Evolutionary conservation across 225 moss, liverwort and hornwort genomes (phyloP).

Genomic region (Physcomitrellopsis africana): DNA sequence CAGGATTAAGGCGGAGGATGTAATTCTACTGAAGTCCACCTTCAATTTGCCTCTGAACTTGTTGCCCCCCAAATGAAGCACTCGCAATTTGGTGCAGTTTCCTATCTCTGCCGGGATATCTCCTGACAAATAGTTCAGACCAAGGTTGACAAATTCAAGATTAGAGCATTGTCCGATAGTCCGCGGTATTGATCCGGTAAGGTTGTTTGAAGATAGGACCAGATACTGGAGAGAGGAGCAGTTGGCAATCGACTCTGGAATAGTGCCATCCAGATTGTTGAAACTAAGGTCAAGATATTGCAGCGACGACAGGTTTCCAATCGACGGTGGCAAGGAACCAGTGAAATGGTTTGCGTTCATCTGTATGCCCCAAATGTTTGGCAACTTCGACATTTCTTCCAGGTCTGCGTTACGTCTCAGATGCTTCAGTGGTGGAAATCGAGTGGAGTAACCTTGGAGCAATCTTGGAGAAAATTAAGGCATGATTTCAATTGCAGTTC

Average conservation of each 20-base stretch:
- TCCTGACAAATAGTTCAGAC: slow-evolving; percentile 47
- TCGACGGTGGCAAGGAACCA: slow-evolving; percentile 17
- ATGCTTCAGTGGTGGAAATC: not conserved
- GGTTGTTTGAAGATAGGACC: slow-evolving; percentile 14
- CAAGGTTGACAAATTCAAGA: slow-evolving; percentile 40
- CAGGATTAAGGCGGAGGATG: slow-evolving; percentile 11
- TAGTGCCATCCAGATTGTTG: slow-evolving; percentile 27
- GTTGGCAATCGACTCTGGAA: slow-evolving; percentile 33
- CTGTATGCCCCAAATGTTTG: slow-evolving; percentile 16
- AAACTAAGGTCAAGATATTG: slow-evolving; percentile 20
- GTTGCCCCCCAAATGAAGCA: slow-evolving; percentile 51
- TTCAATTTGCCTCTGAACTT: slow-evolving; percentile 15
- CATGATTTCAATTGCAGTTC: too few species aligned
- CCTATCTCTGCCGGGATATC: slow-evolving; percentile 38
- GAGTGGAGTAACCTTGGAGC: not conserved
- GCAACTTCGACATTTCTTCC: slow-evolving; percentile 30
- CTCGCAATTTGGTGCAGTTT: slow-evolving; percentile 28
- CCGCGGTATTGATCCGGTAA: slow-evolving; percentile 18
- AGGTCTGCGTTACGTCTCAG: not conserved
- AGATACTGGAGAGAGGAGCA: slow-evolving; percentile 24
- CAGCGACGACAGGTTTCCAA: slow-evolving; percentile 23
- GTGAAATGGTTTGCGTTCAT: slow-evolving; percentile 23
- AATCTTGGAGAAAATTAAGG: too few species aligned
- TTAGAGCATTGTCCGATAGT: slow-evolving; percentile 16
- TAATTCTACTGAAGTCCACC: slow-evolving; percentile 27